A percentile compares a stretch with the other conserved stretches of the same genome.
Conservation (phyloP, 2,329 filamentous ascomycete species). For the Aspergillus intermedius region DNA sequence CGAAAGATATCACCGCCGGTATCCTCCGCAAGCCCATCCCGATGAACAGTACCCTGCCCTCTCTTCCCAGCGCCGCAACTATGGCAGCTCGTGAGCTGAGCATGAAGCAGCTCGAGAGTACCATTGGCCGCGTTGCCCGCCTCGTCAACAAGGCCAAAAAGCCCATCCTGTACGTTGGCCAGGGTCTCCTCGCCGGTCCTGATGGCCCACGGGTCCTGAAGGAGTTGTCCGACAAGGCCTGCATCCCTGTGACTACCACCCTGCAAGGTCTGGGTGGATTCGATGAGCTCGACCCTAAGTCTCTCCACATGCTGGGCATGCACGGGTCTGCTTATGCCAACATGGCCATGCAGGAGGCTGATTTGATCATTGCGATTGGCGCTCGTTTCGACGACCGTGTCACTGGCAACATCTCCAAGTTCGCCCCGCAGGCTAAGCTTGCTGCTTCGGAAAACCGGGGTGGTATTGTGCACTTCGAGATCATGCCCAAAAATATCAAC, state of each 20-base stretch:
- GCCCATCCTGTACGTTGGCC: constrained; percentile 89
- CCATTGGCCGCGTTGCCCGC: constrained; percentile 69
- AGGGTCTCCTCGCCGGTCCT: constrained; percentile 74
- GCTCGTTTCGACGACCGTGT: constrained; percentile 96
- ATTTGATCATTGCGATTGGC: constrained; percentile 90
- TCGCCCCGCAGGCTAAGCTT: constrained; percentile 78
- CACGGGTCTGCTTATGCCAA: constrained; percentile 96
- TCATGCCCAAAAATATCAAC: constrained; percentile 99
- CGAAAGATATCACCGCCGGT: constrained; percentile 90
- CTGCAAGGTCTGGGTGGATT: constrained; percentile 88
- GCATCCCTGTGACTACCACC: constrained; percentile 91
- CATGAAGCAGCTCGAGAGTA: constrained; percentile 63
- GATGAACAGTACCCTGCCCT: constrained; percentile 63
- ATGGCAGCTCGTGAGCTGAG: constrained; percentile 69
- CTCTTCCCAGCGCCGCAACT: constrained; percentile 78
- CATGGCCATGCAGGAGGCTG: constrained; percentile 94
- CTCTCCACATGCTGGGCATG: constrained; percentile 98
- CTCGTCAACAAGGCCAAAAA: constrained; percentile 87
- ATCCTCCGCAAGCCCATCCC: constrained; percentile 80
- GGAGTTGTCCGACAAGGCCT: constrained; percentile 81
- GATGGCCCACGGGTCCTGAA: constrained; percentile 74
- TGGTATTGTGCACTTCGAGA: constrained; percentile 95
- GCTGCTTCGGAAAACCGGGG: constrained; percentile 80
- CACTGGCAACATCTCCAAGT: constrained; percentile 72
- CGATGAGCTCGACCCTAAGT: constrained; percentile 89